Evolutionary conservation across 106 monocot species (phyloP), one percentile per base, ranked within the genome.

Genomic region (Vanilla planifolia): DNA sequence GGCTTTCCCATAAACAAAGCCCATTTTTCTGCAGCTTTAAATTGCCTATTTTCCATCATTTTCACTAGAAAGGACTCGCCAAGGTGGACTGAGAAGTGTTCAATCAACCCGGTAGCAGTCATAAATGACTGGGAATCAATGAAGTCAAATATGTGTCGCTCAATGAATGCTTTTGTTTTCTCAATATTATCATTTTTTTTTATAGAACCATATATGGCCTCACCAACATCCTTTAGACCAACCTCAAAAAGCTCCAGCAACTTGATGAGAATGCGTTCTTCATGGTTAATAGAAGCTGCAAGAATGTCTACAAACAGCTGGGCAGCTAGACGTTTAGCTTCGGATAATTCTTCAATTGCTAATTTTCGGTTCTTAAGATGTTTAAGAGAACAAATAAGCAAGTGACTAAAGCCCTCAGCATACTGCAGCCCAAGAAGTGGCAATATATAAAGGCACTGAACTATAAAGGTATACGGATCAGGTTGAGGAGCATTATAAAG

Each of bases 371-470:
- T 47, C 64, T 74, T 70, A 22, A 90, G 63, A 48, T 84, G 84
- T 36, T 72, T 70, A 55, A 90, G 59, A 63, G 86, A 86, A 61
- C 87, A 87, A 60, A 77, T 70, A 50, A 96, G 71, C 71, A 96
- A 75, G 69, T 96, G 96, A 51, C 86, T 79, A 61, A 96, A 96
- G 2, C 96, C 96, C 72, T 91, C 96, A 50, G 79, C 39, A 63
- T 96, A 84, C n/a, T 67, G 74, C 55, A 73, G 63, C 16, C 90
- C 96, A 70, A 96, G 63, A 39, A 84, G 60, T 30, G 96, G 90
- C 25, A 91, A 53, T 29, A 96, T 40, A 48, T 96, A 87, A 43
- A 96, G 75, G 71, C 96, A 91, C 7, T 84, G 89, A 60, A 84
- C 41, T 53, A 81, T 64, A 65, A 87, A 96, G 3, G 75, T 77